These are phyloP conservation scores for Paxillus rubicundulus DNA, from an alignment of 768 basidiomycete genomes.

Conservation along the genomic window DNA sequence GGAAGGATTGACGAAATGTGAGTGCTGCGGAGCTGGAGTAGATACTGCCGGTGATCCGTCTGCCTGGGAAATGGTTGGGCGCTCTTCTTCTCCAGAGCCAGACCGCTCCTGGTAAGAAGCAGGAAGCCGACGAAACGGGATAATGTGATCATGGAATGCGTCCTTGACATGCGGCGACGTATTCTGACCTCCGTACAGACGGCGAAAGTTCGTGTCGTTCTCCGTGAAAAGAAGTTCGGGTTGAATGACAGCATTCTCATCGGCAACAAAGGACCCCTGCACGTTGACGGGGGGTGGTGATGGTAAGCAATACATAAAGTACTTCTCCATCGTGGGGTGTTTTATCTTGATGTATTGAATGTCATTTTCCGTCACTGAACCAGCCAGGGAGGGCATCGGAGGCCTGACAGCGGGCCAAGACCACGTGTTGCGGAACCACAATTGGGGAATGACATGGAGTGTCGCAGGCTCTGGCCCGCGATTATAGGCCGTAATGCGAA, in stretches of 20 bases:
- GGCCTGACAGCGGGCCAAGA: constrained; percentile 82
- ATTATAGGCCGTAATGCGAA: constrained; percentile 96
- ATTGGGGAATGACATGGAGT: constrained; percentile 90
- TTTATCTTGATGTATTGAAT: constrained; percentile 64
- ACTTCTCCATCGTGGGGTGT: constrained; percentile 73
- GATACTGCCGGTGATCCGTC: neutral
- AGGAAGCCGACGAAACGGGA: constrained; percentile 76
- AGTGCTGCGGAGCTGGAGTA: neutral
- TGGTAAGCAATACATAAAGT: constrained; percentile 83
- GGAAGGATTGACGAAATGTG: constrained; percentile 76
- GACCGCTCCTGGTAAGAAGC: constrained; percentile 36
- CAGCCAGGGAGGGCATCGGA: constrained; percentile 58
- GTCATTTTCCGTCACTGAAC: constrained; percentile 47
- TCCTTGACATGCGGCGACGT: constrained; percentile 86
- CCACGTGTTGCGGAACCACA: constrained; percentile 99
- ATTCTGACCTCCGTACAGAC: constrained; percentile 89
- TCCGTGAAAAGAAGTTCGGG: constrained; percentile 93
- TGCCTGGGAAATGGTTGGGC: neutral
- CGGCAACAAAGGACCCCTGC: constrained; percentile 57
- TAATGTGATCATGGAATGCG: constrained; percentile 97
- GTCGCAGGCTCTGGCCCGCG: constrained; percentile 94
- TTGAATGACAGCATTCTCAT: constrained; percentile 58
- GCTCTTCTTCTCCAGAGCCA: neutral
- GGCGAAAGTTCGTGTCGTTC: constrained; percentile 93
- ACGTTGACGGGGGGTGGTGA: constrained; percentile 88